Percentiles rank a stretch among this genome's conserved stretches.
Conservation (phyloP, 305 asterid genomes). For the Solanum hybrid region DNA sequence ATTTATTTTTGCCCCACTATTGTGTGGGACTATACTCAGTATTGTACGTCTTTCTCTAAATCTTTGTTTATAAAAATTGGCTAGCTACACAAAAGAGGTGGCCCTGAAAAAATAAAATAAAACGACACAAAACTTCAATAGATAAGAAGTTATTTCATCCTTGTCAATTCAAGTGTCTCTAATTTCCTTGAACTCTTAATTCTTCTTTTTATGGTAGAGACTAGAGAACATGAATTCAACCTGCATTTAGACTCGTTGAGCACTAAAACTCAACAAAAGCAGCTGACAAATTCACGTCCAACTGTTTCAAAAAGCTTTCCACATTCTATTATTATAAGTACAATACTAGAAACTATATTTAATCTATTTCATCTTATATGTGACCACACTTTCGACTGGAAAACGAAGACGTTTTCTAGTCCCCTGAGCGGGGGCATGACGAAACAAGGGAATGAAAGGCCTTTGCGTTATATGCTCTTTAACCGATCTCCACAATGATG, state of each 20-base stretch:
- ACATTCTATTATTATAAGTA: background rate
- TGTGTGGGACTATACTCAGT: background rate
- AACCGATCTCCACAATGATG: background rate
- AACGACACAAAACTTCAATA: background rate
- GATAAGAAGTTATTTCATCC: background rate
- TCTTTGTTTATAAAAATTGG: background rate
- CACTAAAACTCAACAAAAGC: background rate
- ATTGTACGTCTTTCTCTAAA: background rate
- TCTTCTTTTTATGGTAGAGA: background rate
- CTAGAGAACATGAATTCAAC: background rate
- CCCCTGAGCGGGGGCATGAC: background rate
- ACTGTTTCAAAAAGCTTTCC: background rate
- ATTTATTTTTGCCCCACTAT: background rate
- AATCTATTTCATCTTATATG: background rate
- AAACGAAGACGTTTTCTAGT: background rate
- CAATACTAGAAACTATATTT: background rate
- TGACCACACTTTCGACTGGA: background rate
- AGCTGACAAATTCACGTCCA: background rate
- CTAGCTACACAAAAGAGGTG: background rate
- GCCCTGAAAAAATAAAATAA: no score
- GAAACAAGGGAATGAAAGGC: background rate
- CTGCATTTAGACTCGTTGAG: background rate
- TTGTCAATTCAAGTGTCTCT: background rate
- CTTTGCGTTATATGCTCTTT: background rate
- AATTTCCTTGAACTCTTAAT: background rate